Conservation (phyloP, 2,329 filamentous ascomycete genomes). For the Lojkania enalia region DNA sequence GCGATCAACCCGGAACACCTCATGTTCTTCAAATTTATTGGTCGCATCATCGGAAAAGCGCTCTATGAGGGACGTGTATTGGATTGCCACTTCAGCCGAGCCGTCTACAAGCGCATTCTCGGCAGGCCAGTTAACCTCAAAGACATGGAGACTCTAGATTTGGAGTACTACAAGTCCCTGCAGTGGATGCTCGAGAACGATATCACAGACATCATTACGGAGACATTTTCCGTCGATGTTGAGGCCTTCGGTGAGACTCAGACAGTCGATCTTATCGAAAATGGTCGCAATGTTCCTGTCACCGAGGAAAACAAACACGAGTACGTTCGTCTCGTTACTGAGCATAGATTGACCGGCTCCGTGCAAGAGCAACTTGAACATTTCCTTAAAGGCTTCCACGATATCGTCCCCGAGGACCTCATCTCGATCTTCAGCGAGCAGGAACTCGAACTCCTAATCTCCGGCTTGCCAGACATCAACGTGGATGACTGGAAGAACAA, state of each 20-base stretch:
- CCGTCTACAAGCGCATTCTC: constrained; percentile 96
- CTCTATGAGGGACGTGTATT: constrained; percentile 94
- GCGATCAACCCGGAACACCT: constrained; percentile 93
- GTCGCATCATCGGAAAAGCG: constrained; percentile 96
- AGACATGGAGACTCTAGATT: constrained; percentile 98
- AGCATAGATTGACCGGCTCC: constrained; percentile 88
- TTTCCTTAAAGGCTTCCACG: constrained; percentile 95
- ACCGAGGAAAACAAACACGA: constrained; percentile 99
- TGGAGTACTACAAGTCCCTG: constrained; percentile 98
- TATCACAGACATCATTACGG: constrained; percentile 95
- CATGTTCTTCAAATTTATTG: constrained; percentile 99
- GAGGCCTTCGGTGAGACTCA: constrained; percentile 91
- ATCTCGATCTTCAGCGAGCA: constrained; percentile 99
- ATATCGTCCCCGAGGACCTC: constrained; percentile 92
- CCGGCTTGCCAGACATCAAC: constrained; percentile 94
- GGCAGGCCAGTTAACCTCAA: constrained; percentile 95
- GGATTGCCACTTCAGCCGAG: constrained; percentile 98
- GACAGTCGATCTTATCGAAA: constrained; percentile 81
- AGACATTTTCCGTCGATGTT: constrained; percentile 92
- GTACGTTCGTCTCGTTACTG: constrained; percentile 90
- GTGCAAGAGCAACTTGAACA: constrained; percentile 93
- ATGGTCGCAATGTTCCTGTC: constrained; percentile 88
- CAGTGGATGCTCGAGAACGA: constrained; percentile 99
- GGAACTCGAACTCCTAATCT: constrained; percentile 94
- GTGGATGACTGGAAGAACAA: constrained; percentile 99